Evolutionary conservation across 352 stramenopile species (phyloP).

Genomic region (Globisporangium uncinulatum): DNA sequence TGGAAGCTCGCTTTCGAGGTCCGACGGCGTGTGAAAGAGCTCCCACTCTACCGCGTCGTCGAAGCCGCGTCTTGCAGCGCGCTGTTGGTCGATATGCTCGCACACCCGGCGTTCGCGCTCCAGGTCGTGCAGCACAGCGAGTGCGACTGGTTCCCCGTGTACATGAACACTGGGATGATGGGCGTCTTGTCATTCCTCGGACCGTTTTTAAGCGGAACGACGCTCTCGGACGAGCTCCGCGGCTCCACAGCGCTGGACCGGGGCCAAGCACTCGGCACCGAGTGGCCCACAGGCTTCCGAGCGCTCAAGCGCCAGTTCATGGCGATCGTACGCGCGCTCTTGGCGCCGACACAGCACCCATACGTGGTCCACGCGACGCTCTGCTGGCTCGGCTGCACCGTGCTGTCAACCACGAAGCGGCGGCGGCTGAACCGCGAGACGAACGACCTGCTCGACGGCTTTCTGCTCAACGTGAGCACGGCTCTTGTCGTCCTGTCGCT

Average conservation of each 20-base stretch:
- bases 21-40: constrained; percentile 38
- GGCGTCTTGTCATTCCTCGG: constrained; percentile 39
- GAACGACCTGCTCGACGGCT: constrained; percentile 54
- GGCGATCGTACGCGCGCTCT: constrained; percentile 24
- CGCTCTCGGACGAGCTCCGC: constrained; percentile 52
- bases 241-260: constrained; percentile 36
- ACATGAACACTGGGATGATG: constrained; percentile 44
- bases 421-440: constrained; percentile 39
- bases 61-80: constrained; percentile 30
- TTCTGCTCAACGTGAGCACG: constrained; percentile 59
- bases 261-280: constrained; percentile 26
- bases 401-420: constrained; percentile 39
- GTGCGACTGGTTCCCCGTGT: constrained; percentile 35
- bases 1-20: constrained; percentile 40
- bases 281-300: constrained; percentile 47
- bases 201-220: constrained; percentile 58
- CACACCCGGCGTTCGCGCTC: constrained; percentile 26
- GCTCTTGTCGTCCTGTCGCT: constrained; percentile 39
- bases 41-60: constrained; percentile 43
- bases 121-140: constrained; percentile 26
- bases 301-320: constrained; percentile 27
- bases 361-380: constrained; percentile 57
- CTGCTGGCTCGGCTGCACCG: constrained; percentile 42
- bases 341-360: constrained; percentile 31
- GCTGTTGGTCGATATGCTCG: constrained; percentile 43